Conservation (phyloP, 352 stramenopile genomes). For the Phytophthora rubi region DNA sequence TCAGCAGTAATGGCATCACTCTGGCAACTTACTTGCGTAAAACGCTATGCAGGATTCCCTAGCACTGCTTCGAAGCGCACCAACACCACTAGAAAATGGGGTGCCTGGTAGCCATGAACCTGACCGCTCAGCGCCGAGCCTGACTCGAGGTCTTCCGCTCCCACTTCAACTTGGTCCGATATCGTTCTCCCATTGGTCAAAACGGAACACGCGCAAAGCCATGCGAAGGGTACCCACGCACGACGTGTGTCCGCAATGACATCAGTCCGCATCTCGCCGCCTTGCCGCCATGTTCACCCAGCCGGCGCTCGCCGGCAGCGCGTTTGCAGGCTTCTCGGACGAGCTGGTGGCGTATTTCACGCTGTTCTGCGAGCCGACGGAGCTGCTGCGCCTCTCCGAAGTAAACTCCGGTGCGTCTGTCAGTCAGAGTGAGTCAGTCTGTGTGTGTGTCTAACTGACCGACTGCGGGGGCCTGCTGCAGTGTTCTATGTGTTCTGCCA, state of each 20-base stretch:
- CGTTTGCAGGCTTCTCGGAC: conserved; percentile 72
- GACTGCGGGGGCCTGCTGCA: conserved; percentile 13
- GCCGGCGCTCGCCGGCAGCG: conserved; percentile 58
- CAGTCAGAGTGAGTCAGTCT: background rate
- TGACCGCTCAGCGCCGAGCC: background rate
- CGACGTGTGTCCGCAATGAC: background rate
- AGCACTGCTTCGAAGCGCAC: too few species aligned
- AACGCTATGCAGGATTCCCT: background rate
- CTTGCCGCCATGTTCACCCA: conserved; percentile 52
- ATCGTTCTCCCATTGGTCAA: conserved; percentile 21
- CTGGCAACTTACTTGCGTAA: background rate
- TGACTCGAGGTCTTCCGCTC: background rate
- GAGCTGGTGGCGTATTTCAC: conserved; percentile 81
- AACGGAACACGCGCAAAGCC: conserved; percentile 21
- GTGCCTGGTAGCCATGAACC: background rate
- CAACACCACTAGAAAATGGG: too few species aligned
- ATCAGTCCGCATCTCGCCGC: conserved; percentile 2
- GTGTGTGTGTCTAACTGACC: too few species aligned
- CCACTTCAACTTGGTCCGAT: conserved; percentile 29
- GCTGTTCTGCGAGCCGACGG: conserved; percentile 68
- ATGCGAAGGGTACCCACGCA: conserved; percentile 14
- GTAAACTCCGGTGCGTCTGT: conserved; percentile 70
- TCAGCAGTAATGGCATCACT: too few species aligned
- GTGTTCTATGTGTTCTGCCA: conserved; percentile 84
- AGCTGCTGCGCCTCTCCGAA: conserved; percentile 68